phyloP scores from a whole-genome alignment of 495 filamentous ascomycete genomes.

The Podospora australis region DNA sequence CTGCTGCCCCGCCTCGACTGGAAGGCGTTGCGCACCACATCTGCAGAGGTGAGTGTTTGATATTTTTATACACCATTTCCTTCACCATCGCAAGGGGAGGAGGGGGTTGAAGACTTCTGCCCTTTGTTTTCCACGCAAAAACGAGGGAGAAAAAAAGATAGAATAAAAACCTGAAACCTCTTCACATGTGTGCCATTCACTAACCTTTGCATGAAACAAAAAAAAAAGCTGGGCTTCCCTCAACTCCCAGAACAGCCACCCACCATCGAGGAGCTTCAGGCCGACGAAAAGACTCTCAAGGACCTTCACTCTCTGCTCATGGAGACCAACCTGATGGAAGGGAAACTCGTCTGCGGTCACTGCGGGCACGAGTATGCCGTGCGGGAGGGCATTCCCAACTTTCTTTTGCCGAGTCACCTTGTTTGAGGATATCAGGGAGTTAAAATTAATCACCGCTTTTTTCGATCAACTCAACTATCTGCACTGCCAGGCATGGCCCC shows the following conservation, averaged over 20 bases:
- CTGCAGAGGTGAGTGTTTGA: slow-evolving; percentile 61
- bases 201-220: too few species aligned
- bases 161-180: too few species aligned
- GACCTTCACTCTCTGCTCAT: slow-evolving; percentile 78
- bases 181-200: too few species aligned
- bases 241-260: slow-evolving; percentile 57
- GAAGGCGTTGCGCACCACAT: slow-evolving; percentile 65
- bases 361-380: slow-evolving; percentile 91
- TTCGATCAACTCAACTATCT: neutral
- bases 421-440: too few species aligned
- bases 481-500: too few species aligned
- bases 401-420: slow-evolving; percentile 86
- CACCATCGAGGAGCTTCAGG: slow-evolving; percentile 51
- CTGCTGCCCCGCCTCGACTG: slow-evolving; percentile 85
- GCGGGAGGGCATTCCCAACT: slow-evolving; percentile 93
- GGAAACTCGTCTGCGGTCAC: slow-evolving; percentile 81
- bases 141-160: too few species aligned
- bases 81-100: too few species aligned
- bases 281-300: slow-evolving; percentile 58
- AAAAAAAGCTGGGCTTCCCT: slow-evolving; percentile 71
- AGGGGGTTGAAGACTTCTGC: too few species aligned
- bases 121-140: too few species aligned
- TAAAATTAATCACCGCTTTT: too few species aligned
- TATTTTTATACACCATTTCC: neutral
- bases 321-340: slow-evolving; percentile 83